phyloP scores from a whole-genome alignment of 441 rosid species.

The Arabidopsis lyrata region DNA sequence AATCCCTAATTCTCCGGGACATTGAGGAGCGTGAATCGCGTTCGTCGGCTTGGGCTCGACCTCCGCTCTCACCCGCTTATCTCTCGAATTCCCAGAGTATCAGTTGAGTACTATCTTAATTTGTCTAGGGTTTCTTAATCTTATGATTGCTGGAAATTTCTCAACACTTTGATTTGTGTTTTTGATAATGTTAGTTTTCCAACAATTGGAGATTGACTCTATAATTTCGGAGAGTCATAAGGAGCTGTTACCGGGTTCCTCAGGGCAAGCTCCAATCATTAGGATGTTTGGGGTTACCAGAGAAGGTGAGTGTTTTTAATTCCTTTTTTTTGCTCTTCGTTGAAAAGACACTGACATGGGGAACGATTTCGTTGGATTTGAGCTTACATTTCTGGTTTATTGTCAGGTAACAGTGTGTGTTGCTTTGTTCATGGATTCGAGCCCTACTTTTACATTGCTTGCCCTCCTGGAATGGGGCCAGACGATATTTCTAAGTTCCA shows the following conservation, averaged over 20 bases:
- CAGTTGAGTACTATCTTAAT: conserved; percentile 51
- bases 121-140: conserved; percentile 30
- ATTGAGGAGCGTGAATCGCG: conserved; percentile 74
- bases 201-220: conserved; percentile 97
- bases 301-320: conserved; percentile 62
- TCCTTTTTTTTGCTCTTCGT: not conserved
- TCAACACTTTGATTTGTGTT: not conserved
- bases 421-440: conserved; percentile 97
- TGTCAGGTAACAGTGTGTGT: conserved; percentile 91
- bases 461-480: conserved; percentile 92
- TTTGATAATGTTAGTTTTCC: conserved; percentile 59
- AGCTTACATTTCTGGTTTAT: conserved; percentile 27
- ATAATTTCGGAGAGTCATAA: conserved; percentile 67
- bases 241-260: conserved; percentile 65
- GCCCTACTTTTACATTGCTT: conserved; percentile 90
- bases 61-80: conserved; percentile 63
- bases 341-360: not conserved
- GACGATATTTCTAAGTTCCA: conserved; percentile 88
- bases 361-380: not conserved
- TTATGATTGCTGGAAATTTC: not conserved
- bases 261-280: conserved; percentile 84
- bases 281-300: conserved; percentile 90
- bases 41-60: conserved; percentile 80
- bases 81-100: conserved; percentile 63
- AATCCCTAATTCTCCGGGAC: conserved; percentile 75